Percentiles rank a stretch among this genome's conserved stretches.
Conservation (phyloP, 495 filamentous ascomycete genomes). For the Penicillium manginii region DNA sequence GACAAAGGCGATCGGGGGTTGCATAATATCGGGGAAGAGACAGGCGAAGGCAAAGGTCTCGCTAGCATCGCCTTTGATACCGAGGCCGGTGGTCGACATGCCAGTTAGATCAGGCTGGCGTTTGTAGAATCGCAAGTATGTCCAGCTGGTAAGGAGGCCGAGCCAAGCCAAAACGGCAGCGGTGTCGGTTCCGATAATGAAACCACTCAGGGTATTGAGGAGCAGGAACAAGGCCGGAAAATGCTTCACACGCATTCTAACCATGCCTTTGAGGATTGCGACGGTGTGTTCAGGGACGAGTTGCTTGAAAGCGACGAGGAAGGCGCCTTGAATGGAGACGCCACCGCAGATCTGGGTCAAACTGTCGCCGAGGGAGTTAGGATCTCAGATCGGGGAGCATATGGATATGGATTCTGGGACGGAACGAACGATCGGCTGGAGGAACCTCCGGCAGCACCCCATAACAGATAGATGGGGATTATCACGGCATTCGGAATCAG, state of each 20-base stretch:
- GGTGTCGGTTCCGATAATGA: slow-evolving; percentile 85
- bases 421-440: slow-evolving; percentile 63
- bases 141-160: slow-evolving; percentile 89
- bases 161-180: slow-evolving; percentile 78
- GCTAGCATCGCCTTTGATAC: slow-evolving; percentile 79
- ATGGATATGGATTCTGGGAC: neutral
- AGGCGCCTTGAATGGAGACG: slow-evolving; percentile 86
- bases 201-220: slow-evolving; percentile 72
- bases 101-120: slow-evolving; percentile 66
- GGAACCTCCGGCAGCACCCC: slow-evolving; percentile 71
- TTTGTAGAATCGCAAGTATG: slow-evolving; percentile 95
- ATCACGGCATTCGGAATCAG: slow-evolving; percentile 79
- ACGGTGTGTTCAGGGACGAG: slow-evolving; percentile 98
- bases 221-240: slow-evolving; percentile 90
- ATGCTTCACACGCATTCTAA: slow-evolving; percentile 91
- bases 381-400: slow-evolving; percentile 4
- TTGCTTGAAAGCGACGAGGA: slow-evolving; percentile 97
- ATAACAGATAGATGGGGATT: slow-evolving; percentile 71
- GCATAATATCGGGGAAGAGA: slow-evolving; percentile 89
- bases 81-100: slow-evolving; percentile 52
- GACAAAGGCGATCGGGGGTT: slow-evolving; percentile 73
- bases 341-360: slow-evolving; percentile 83
- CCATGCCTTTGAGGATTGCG: slow-evolving; percentile 79
- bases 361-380: slow-evolving; percentile 49
- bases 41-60: slow-evolving; percentile 94